phyloP scores from a whole-genome alignment of 2,329 filamentous ascomycete species.

The Teratosphaeria epicoccoides region DNA sequence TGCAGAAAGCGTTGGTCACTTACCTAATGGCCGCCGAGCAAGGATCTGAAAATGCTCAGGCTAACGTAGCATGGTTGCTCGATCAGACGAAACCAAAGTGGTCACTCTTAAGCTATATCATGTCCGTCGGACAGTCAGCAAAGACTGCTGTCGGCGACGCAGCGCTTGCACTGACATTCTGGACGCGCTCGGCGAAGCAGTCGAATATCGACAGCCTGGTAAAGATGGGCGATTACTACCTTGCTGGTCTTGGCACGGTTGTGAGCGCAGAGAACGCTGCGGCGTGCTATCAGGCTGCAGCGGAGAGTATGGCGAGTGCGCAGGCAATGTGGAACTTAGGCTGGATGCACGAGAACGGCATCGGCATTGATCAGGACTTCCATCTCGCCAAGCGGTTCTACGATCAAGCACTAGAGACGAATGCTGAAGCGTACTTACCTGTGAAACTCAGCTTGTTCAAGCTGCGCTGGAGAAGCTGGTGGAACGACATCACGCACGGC shows the following conservation, averaged over 20 bases:
- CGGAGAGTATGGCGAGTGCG: slow-evolving; percentile 81
- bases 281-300: slow-evolving; percentile 82
- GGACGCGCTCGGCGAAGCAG: slow-evolving; percentile 89
- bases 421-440: slow-evolving; percentile 81
- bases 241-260: slow-evolving; percentile 58
- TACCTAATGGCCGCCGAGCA: slow-evolving; percentile 87
- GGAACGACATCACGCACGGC: slow-evolving; percentile 90
- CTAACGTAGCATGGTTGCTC: slow-evolving; percentile 78
- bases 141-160: slow-evolving; percentile 45
- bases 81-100: slow-evolving; percentile 47
- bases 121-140: slow-evolving; percentile 12
- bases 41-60: slow-evolving; percentile 79
- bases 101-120: slow-evolving; percentile 14
- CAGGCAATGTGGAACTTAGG: slow-evolving; percentile 95
- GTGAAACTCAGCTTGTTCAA: slow-evolving; percentile 83
- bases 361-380: slow-evolving; percentile 88
- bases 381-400: slow-evolving; percentile 96
- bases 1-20: slow-evolving; percentile 66
- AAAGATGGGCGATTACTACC: slow-evolving; percentile 98
- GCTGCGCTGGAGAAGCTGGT: slow-evolving; percentile 73
- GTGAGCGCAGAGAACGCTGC: slow-evolving; percentile 75
- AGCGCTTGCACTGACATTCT: slow-evolving; percentile 72
- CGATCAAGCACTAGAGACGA: slow-evolving; percentile 82
- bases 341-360: slow-evolving; percentile 98
- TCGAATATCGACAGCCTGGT: slow-evolving; percentile 87